Percentiles rank a stretch among this genome's conserved stretches.
Evolutionary conservation across 164 flowering plant genomes (phyloP).

Genomic region (Vitis vinifera): ASM3070453v1 NC_081806.1:8385001-8385500

Average conservation of each 20-base stretch:
- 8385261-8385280: neutral
- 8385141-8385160: neutral
- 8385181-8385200: neutral
- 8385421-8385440: neutral
- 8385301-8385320: neutral
- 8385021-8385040: neutral
- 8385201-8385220: neutral
- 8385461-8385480: too few species aligned
- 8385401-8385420: slow-evolving; percentile 1
- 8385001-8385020: neutral
- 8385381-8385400: neutral
- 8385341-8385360: neutral
- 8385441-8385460: too few species aligned
- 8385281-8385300: neutral
- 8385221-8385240: neutral
- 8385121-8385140: too few species aligned
- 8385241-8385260: neutral
- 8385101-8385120: neutral
- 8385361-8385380: neutral
- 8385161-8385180: neutral
- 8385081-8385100: too few species aligned
- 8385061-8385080: too few species aligned
- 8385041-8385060: neutral
- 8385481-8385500: neutral
- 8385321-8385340: neutral